Evolutionary conservation across 1,139 yeast genomes (phyloP).

Genomic region (Pichia sp.): DNA sequence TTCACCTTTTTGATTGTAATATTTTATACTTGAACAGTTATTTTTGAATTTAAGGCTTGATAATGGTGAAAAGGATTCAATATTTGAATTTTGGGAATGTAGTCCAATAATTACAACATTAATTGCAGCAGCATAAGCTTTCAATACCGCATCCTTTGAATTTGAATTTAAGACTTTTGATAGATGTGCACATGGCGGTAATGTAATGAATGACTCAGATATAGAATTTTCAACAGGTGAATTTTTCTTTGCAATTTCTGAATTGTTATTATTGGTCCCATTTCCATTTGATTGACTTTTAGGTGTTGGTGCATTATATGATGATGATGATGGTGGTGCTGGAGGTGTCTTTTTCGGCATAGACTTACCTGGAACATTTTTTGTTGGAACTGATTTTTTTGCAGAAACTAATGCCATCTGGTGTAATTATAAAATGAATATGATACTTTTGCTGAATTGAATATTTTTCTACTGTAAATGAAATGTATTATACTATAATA

Average conservation of each 20-base stretch:
- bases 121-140: conserved; percentile 55
- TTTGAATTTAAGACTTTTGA: conserved; percentile 46
- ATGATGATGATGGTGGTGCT: background rate
- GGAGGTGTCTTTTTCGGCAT: conserved; percentile 1
- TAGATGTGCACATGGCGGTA: conserved; percentile 50
- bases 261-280: background rate
- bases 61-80: background rate
- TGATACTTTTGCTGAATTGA: background rate
- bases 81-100: conserved; percentile 1
- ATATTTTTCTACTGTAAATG: background rate
- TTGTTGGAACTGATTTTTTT: conserved; percentile 1
- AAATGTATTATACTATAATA: background rate
- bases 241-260: background rate
- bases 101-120: conserved; percentile 36
- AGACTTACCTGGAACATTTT: background rate
- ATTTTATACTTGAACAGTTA: background rate
- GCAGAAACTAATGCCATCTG: conserved; percentile 1
- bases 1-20: conserved; percentile 21
- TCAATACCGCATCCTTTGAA: conserved; percentile 49
- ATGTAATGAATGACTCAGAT: conserved; percentile 15
- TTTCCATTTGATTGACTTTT: background rate
- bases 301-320: conserved; percentile 1
- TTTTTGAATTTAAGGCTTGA: conserved; percentile 3
- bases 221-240: background rate
- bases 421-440: background rate